These are phyloP conservation scores for Isoetes taiwanensis DNA, from an alignment of 75 land plant genomes.

Conservation along the genomic window DNA sequence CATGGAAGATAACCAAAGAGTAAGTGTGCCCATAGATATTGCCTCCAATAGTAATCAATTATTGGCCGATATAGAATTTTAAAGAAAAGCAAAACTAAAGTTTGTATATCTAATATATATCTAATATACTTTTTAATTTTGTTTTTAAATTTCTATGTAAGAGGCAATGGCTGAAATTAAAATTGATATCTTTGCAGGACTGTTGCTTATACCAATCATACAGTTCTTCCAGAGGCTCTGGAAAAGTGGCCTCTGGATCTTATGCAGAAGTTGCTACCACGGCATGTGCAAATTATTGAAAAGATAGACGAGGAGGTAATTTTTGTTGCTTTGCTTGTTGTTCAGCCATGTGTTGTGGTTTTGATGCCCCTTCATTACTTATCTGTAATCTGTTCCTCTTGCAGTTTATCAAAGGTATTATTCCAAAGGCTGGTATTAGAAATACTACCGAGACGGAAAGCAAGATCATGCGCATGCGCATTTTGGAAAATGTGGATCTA, in stretches of 20 bases:
- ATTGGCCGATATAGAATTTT: too few species aligned
- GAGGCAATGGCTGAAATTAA: too few species aligned
- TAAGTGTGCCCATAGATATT: too few species aligned
- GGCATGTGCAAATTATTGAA: constrained; percentile 84
- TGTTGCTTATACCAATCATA: constrained; percentile 92
- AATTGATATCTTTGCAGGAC: constrained; percentile 45
- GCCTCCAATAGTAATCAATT: too few species aligned
- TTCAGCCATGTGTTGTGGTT: not conserved
- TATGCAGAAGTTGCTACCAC: constrained; percentile 85
- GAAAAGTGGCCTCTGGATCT: constrained; percentile 88
- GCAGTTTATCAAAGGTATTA: constrained; percentile 33
- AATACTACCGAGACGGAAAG: constrained; percentile 40
- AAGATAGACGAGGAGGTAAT: constrained; percentile 84
- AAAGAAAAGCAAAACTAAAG: too few species aligned
- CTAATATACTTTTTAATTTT: too few species aligned
- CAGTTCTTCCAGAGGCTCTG: constrained; percentile 94
- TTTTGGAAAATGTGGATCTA: constrained; percentile 65
- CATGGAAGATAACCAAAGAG: constrained; percentile 92
- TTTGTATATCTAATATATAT: too few species aligned
- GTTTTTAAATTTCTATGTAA: too few species aligned
- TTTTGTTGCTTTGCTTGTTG: not conserved
- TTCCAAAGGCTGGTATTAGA: constrained; percentile 32
- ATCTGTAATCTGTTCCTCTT: constrained; percentile 5
- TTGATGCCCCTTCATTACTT: not conserved
- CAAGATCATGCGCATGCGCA: constrained; percentile 36